phyloP scores from a whole-genome alignment of 306 rosid genomes.

The Sphenostylis stenocarpa region DNA sequence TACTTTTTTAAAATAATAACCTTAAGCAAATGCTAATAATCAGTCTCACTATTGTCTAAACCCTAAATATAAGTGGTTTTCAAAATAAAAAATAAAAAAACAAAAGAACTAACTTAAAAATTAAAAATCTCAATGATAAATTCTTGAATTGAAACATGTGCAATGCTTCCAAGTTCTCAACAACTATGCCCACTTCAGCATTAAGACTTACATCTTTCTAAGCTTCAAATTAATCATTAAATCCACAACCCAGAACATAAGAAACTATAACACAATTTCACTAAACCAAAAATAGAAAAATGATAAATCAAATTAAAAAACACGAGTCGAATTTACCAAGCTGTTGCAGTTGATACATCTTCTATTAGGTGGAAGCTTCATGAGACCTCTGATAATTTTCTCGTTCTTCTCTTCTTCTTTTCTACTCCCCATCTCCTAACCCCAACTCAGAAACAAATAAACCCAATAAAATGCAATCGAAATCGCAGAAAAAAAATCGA shows the following conservation, averaged over 20 bases:
- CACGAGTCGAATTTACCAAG: conserved; percentile 44
- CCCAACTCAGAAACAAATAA: neutral
- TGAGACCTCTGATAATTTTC: conserved; percentile 85
- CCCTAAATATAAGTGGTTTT: too few species aligned
- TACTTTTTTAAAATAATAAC: neutral
- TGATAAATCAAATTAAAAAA: neutral
- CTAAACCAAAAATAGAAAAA: neutral
- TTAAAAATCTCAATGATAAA: neutral
- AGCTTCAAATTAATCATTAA: conserved; percentile 21
- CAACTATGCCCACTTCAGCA: conserved; percentile 19
- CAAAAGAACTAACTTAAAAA: neutral
- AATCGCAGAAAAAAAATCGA: neutral
- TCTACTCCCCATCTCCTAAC: conserved; percentile 62
- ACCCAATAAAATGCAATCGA: conserved; percentile 34
- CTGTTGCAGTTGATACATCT: conserved; percentile 83
- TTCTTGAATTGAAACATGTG: neutral
- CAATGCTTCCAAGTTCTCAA: neutral
- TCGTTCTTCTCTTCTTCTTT: conserved; percentile 80
- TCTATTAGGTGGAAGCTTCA: conserved; percentile 96
- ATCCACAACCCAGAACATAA: neutral
- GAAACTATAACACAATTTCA: neutral
- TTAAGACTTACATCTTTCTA: neutral
- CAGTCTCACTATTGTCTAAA: neutral
- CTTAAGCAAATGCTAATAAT: neutral
- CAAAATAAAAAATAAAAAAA: too few species aligned